phyloP scores from a whole-genome alignment of 2,329 filamentous ascomycete genomes.

The Aspergillus pseudoviridinutans region DNA sequence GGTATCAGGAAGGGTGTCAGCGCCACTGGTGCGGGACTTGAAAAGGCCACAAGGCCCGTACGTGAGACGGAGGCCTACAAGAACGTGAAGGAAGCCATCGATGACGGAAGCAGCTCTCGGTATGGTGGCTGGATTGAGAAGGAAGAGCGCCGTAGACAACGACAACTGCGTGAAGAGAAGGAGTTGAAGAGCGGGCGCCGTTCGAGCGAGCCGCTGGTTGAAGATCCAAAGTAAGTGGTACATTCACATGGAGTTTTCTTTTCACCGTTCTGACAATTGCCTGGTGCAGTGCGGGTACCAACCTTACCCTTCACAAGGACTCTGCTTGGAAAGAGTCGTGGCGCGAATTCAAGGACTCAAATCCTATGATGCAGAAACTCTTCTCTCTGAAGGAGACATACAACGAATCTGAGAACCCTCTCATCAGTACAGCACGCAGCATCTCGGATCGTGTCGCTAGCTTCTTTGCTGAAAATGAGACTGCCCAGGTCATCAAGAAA shows the following conservation, averaged over 20 bases:
- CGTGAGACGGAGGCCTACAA: constrained; percentile 93
- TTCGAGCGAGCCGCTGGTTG: constrained; percentile 62
- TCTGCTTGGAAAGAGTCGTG: constrained; percentile 98
- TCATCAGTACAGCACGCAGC: constrained; percentile 86
- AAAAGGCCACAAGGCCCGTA: constrained; percentile 92
- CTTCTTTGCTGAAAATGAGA: constrained; percentile 98
- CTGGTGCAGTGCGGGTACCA: constrained; percentile 73
- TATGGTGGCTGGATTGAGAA: constrained; percentile 98
- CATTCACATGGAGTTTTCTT: constrained; percentile 4
- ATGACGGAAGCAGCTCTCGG: constrained; percentile 91
- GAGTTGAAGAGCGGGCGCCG: constrained; percentile 51
- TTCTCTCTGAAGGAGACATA: constrained; percentile 84
- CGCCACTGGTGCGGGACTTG: constrained; percentile 78
- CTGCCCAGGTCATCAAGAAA: constrained; percentile 94
- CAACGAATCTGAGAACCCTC: constrained; percentile 94
- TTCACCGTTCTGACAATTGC: constrained; percentile 27
- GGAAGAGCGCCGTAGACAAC: constrained; percentile 78
- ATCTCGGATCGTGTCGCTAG: constrained; percentile 90
- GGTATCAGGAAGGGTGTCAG: constrained; percentile 82
- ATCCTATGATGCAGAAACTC: constrained; percentile 79
- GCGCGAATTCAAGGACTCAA: constrained; percentile 89
- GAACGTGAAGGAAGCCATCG: constrained; percentile 89
- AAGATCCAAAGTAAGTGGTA: constrained; percentile 76
- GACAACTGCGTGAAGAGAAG: constrained; percentile 67
- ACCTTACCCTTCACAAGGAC: constrained; percentile 94